A percentile compares a stretch with the other conserved stretches of the same genome.
Conservation (phyloP, 305 asterid genomes). For the Solanum aculeatissimum region DNA sequence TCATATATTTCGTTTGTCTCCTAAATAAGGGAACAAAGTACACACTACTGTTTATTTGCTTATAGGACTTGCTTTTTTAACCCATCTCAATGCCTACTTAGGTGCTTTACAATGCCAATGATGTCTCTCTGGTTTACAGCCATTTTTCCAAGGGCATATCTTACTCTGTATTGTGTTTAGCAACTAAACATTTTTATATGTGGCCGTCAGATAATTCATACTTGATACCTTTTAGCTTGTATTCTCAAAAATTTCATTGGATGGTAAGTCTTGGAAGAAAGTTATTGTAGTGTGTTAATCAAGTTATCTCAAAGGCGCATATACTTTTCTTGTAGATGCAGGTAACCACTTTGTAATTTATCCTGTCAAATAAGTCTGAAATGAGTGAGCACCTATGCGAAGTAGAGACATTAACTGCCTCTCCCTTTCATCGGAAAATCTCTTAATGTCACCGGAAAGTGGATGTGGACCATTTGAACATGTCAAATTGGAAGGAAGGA, state of each 20-base stretch:
- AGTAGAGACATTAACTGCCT: slow-evolving; percentile 10
- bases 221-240: neutral
- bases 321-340: slow-evolving; percentile 38
- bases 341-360: slow-evolving; percentile 18
- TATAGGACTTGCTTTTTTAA: neutral
- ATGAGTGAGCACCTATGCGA: neutral
- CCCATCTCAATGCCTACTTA: neutral
- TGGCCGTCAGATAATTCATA: neutral
- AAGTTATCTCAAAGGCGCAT: slow-evolving; percentile 55
- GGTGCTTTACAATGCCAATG: neutral
- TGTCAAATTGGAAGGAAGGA: slow-evolving; percentile 42
- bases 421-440: slow-evolving; percentile 2
- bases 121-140: neutral
- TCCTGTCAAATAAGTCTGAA: too few relatives aligned
- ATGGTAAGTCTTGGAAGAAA: neutral
- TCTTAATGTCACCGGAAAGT: neutral
- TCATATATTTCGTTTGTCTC: neutral
- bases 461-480: slow-evolving; percentile 25
- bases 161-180: neutral
- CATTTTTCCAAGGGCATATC: neutral
- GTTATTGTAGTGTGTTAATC: slow-evolving; percentile 16
- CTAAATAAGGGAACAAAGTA: neutral
- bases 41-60: neutral
- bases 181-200: neutral
- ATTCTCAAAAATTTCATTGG: neutral